Base-by-base conservation (phyloP, 805 yeast genomes). In the Millerago galiae region DNA sequence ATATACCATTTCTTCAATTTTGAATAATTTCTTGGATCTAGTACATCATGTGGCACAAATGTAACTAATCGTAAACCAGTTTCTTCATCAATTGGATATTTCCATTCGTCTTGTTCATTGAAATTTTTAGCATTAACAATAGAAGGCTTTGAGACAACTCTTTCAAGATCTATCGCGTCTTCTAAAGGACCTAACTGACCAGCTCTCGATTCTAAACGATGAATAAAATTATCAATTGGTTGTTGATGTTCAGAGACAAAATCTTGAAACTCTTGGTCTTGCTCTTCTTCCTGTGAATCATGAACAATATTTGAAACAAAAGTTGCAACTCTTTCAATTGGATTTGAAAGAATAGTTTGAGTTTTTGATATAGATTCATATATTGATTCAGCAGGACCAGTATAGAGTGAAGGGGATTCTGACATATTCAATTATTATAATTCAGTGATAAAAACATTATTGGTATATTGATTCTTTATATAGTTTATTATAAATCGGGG, bases 21-120 rank as follows among this genome's bases (percentile, higher is more conserved):
- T 2, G 71, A 46, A 65, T 71, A 68, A 49, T 69, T 74, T 50
- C 75, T 69, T 30, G 84, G 84, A 54, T 79, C 76, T 0, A 53
- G 60, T 40, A 63, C 62, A 46, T 77, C 81, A 28, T 63, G 70
- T 3, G 62, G 67, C 8, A 70, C 65, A 51, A 77, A 81, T 33
- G 68, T 72, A 7, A 81, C 88, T 10, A 81, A 52, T 59, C 86
- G 67, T 43, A 75, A 52, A 10, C 74, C 74, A 1, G 82, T 71
- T 8, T 71, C 77, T 15, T 38, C 43, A 55, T 81, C 87, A 3
- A 76, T 52, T 7, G 79, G 79, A 51, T 81, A 81, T 45, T 68
- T 62, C 81, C 81, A 81, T 27, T 63, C 66, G 56, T 80, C 85
- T 34, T 56, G 51, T 14, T 63, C 63, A 46, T 71, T 56, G 21